A percentile compares a stretch with the other conserved stretches of the same genome.
phyloP scores from a whole-genome alignment of 2,329 filamentous ascomycete species.

The Xenoacremonium recifei region DNA sequence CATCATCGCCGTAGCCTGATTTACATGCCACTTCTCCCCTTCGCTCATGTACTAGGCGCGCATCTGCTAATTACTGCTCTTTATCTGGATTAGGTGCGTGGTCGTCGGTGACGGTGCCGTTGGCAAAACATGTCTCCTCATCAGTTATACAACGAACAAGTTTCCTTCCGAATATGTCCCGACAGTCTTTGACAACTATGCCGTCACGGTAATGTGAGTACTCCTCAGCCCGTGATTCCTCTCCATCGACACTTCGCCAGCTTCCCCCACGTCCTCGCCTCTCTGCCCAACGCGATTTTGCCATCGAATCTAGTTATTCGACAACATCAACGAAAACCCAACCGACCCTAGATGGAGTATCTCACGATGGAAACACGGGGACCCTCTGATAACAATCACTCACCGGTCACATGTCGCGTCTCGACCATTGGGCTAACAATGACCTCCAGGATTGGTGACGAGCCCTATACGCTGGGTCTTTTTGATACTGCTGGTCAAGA shows the following conservation, averaged over 20 bases:
- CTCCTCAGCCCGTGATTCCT: slow-evolving; percentile 16
- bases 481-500: slow-evolving; percentile 99
- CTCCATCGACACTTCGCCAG: slow-evolving; percentile 13
- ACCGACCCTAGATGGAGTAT: no score
- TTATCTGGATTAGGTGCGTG: slow-evolving; percentile 76
- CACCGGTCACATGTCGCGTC: slow-evolving; percentile 2
- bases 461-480: slow-evolving; percentile 94
- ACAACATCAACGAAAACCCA: no score
- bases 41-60: no score
- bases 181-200: slow-evolving; percentile 99
- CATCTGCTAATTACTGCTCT: no score
- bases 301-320: no score
- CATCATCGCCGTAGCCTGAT: no score
- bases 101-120: slow-evolving; percentile 99
- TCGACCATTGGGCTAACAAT: slow-evolving; percentile 16
- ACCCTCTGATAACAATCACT: no score
- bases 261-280: slow-evolving; percentile 13
- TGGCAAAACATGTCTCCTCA: slow-evolving; percentile 97
- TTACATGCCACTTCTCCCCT: no score
- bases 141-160: slow-evolving; percentile 99
- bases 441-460: slow-evolving; percentile 84
- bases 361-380: no score
- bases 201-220: slow-evolving; percentile 97
- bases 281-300: slow-evolving; percentile 8
- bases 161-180: slow-evolving; percentile 99